Percentiles rank a stretch among this genome's conserved stretches.
Evolutionary conservation across 495 filamentous ascomycete genomes (phyloP).

Genomic region (Pseudevernia furfuracea): DNA sequence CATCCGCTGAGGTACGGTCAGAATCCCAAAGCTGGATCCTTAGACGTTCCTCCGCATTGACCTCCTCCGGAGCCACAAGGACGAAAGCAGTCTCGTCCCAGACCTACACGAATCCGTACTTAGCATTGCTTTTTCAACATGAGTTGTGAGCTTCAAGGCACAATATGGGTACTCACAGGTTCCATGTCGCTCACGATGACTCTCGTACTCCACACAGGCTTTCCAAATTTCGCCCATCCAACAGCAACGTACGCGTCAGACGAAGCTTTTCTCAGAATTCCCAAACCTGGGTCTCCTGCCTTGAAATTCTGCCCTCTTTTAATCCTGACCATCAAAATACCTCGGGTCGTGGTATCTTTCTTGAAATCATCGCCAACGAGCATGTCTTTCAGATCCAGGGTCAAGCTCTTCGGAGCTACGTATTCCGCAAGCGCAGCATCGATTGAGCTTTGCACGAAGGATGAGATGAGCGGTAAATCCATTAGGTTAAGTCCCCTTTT

Average conservation of each 20-base stretch:
- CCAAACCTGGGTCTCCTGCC: conserved; percentile 52
- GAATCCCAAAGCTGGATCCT: conserved; percentile 66
- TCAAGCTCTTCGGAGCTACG: conserved; percentile 65
- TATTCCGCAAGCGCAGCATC: conserved; percentile 63
- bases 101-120: conserved; percentile 4
- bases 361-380: conserved; percentile 69
- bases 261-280: conserved; percentile 47
- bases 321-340: conserved; percentile 57
- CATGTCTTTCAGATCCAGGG: conserved; percentile 66
- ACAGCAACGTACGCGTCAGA: conserved; percentile 63
- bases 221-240: conserved; percentile 69
- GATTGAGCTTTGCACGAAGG: conserved; percentile 65
- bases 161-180: conserved; percentile 32
- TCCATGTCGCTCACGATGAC: conserved; percentile 53
- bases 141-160: neutral
- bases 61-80: conserved; percentile 57
- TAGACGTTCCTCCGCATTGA: conserved; percentile 64
- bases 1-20: conserved; percentile 59
- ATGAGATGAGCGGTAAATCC: conserved; percentile 61
- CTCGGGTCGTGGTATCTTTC: conserved; percentile 57
- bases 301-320: conserved; percentile 58
- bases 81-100: conserved; percentile 63
- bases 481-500: conserved; percentile 62
- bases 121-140: neutral
- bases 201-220: conserved; percentile 55